Evolutionary conservation across 2,329 filamentous ascomycete species (phyloP), one percentile per base, ranked within the genome.

Genomic region (Immersiporthe knoxdaviesiana): DNA sequence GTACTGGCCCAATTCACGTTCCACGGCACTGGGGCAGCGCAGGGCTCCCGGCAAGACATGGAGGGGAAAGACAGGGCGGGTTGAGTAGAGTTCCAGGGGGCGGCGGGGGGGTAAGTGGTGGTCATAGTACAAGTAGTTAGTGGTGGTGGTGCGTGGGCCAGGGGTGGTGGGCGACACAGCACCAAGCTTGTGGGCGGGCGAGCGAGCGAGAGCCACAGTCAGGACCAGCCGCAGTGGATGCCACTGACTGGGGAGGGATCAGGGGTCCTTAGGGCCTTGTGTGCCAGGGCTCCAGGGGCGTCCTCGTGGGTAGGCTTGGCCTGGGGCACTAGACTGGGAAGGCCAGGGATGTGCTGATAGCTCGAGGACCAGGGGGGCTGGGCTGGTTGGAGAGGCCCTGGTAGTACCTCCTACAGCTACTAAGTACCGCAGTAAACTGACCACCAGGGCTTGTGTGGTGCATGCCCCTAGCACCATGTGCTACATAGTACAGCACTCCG

Each of bases 11-110:
- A n/a, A 35, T 47, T 59, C 64, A 8, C 54, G 52, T 60, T 47
- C 64, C 64, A 66, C 54, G 27, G 52, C 64, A 58, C 52, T 56
- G 52, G 52, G n/a, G 52, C 52, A 16, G 14, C 24, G 52, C 52
- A 56, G 52, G 52, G 52, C 52, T 56, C 37, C n/a, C 35, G 54
- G 37, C 37, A 60, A 54, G 50, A 50, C 10, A 37, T 66, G 27
- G 64, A 60, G 64, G 64, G 64, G 64, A 50, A 59, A 66, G 64
- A 66, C 64, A 54, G 60, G 64, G 64, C 54, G 54, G 50, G 52
- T 58, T 60, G 64, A 60, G 64, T 41, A 39, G 64, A 58, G 64
- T 58, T 60, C 64, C 64, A 66, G 64, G 64, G 54, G 52, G n/a
- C n/a, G n/a, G n/a, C n/a, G 6, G n/a, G 37, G 58, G 30, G 32